phyloP scores from a whole-genome alignment of 2,329 filamentous ascomycete genomes.

The Clarireedia hainanense region DNA sequence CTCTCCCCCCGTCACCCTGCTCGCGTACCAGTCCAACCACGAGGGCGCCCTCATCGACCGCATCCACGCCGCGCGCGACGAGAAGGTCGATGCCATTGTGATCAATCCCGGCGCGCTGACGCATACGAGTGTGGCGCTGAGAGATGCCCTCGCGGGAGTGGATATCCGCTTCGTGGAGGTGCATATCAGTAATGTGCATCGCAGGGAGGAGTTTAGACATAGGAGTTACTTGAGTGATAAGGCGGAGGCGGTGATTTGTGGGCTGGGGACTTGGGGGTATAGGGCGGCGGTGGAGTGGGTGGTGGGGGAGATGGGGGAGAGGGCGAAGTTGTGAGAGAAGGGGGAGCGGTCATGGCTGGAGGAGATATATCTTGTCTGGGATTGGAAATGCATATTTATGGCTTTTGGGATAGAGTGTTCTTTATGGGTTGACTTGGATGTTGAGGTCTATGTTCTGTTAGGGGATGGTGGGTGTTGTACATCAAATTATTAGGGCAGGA shows the following conservation, averaged over 20 bases:
- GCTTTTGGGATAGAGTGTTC: too few relatives aligned
- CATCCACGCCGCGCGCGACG: constrained; percentile 54
- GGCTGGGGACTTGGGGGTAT: constrained; percentile 57
- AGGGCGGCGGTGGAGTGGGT: constrained; percentile 49
- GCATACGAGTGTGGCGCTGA: constrained; percentile 66
- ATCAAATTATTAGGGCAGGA: too few relatives aligned
- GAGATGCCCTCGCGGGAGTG: constrained; percentile 65
- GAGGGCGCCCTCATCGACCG: constrained; percentile 44
- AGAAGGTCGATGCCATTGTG: constrained; percentile 54
- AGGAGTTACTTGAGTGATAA: constrained; percentile 71
- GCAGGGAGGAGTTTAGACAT: constrained; percentile 58
- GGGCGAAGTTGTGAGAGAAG: constrained; percentile 18
- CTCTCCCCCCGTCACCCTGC: constrained; percentile 34
- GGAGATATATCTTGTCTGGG: not conserved
- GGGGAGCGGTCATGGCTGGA: not conserved
- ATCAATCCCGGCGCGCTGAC: constrained; percentile 73
- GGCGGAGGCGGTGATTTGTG: constrained; percentile 65
- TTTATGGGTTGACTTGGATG: too few relatives aligned
- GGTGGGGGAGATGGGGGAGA: constrained; percentile 38
- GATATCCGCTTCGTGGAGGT: constrained; percentile 68
- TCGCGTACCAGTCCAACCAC: constrained; percentile 67
- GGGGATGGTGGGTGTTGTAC: too few relatives aligned
- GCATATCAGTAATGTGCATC: constrained; percentile 70
- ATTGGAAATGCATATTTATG: not conserved
- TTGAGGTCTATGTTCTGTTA: too few relatives aligned